These are phyloP conservation scores for Poa annua DNA, from an alignment of 176 grass and related monocot genomes.

Conservation along the genomic window DNA sequence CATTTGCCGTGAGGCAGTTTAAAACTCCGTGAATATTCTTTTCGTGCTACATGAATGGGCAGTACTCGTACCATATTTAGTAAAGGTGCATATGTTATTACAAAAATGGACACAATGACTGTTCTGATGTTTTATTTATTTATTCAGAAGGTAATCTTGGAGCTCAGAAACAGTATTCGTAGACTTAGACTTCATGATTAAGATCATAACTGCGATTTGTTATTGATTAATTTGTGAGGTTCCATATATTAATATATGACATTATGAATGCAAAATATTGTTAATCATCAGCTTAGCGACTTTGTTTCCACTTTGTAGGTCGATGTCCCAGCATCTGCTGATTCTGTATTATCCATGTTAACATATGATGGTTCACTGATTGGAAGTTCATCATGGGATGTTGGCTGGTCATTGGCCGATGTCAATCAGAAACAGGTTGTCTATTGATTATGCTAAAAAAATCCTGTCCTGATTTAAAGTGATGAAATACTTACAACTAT, in stretches of 20 bases:
- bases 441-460: slow-evolving; percentile 32
- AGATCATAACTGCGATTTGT: background rate
- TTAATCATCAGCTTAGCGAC: background rate
- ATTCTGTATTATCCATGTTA: slow-evolving; percentile 71
- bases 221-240: background rate
- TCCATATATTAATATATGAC: slow-evolving; percentile 16
- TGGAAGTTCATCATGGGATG: slow-evolving; percentile 71
- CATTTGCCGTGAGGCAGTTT: background rate
- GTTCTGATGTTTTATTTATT: slow-evolving; percentile 13
- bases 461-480: slow-evolving; percentile 12
- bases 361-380: slow-evolving; percentile 50
- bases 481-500: slow-evolving; percentile 16
- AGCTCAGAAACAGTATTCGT: slow-evolving; percentile 10
- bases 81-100: slow-evolving; percentile 4
- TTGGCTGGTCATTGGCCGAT: slow-evolving; percentile 72
- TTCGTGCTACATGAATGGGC: background rate
- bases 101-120: background rate
- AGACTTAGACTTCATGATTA: background rate
- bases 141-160: slow-evolving; percentile 1
- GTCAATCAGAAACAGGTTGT: slow-evolving; percentile 69
- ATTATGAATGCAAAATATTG: slow-evolving; percentile 12
- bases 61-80: background rate
- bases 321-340: slow-evolving; percentile 73
- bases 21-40: background rate
- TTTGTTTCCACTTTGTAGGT: slow-evolving; percentile 53